Evolutionary conservation across 2,329 filamentous ascomycete species (phyloP).

Genomic region (Fusarium setosum): DNA sequence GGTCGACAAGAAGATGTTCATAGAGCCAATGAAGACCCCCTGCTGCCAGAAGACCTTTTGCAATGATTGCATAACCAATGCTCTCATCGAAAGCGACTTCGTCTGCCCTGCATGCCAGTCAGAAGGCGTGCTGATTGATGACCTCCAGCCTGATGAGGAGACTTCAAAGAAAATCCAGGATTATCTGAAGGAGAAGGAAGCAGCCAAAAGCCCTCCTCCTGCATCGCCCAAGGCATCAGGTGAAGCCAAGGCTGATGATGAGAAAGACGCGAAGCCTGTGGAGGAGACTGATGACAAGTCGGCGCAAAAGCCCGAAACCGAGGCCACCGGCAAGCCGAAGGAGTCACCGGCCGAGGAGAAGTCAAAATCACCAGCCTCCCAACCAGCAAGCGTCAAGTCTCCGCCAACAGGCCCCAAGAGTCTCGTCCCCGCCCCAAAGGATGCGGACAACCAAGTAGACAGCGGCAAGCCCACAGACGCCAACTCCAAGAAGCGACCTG

Average conservation of each 20-base stretch:
- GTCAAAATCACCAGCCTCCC: conserved; percentile 48
- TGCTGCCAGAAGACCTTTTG: conserved; percentile 99
- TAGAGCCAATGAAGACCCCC: conserved; percentile 98
- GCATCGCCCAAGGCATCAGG: conserved; percentile 45
- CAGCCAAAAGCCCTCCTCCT: conserved; percentile 55
- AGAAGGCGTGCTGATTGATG: conserved; percentile 92
- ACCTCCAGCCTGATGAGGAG: conserved; percentile 86
- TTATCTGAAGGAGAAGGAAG: conserved; percentile 71
- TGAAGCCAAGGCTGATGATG: conserved; percentile 32
- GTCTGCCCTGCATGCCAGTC: conserved; percentile 92
- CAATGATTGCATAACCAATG: conserved; percentile 99
- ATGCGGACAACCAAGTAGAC: conserved; percentile 50
- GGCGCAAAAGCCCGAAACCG: conserved; percentile 49
- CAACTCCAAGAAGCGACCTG: conserved; percentile 81
- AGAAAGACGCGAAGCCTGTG: conserved; percentile 40
- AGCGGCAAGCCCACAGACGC: conserved; percentile 44
- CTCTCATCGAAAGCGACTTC: conserved; percentile 98
- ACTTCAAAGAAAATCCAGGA: conserved; percentile 81
- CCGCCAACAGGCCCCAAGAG: conserved; percentile 46
- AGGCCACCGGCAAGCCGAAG: conserved; percentile 28
- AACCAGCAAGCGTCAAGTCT: conserved; percentile 38
- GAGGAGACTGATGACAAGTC: conserved; percentile 53
- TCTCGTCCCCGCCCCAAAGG: conserved; percentile 45
- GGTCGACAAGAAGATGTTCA: conserved; percentile 97
- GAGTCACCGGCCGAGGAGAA: conserved; percentile 45